Conservation (phyloP, 2,329 filamentous ascomycete species). For the Aureobasidium lini region DNA sequence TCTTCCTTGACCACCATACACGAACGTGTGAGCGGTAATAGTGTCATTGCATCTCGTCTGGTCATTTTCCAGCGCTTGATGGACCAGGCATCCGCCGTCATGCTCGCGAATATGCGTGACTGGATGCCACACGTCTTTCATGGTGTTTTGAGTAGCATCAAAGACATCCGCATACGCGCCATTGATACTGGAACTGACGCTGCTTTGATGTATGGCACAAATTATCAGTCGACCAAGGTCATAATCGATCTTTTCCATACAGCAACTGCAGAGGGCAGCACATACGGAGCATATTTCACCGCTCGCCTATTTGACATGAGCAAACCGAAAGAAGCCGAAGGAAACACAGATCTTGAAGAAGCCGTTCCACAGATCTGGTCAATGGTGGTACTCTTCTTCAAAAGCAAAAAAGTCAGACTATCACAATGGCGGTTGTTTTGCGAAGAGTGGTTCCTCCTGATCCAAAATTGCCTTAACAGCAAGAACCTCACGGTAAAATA, state of each 20-base stretch:
- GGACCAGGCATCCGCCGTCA: constrained; percentile 60
- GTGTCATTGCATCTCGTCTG: constrained; percentile 68
- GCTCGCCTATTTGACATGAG: constrained; percentile 62
- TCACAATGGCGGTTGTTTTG: constrained; percentile 62
- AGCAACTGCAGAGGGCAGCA: constrained; percentile 46
- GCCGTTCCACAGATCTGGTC: constrained; percentile 83
- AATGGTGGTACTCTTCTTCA: constrained; percentile 68
- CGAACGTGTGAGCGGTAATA: constrained; percentile 68
- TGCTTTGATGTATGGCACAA: constrained; percentile 60
- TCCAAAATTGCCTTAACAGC: constrained; percentile 79
- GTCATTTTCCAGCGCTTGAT: constrained; percentile 72
- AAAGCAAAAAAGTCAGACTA: constrained; percentile 51
- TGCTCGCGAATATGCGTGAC: constrained; percentile 60
- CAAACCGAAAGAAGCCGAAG: constrained; percentile 35
- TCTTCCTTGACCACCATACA: constrained; percentile 64
- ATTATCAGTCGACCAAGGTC: constrained; percentile 58
- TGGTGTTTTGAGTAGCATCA: constrained; percentile 70
- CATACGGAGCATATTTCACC: constrained; percentile 63
- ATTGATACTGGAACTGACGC: constrained; percentile 67
- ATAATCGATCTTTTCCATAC: constrained; percentile 56
- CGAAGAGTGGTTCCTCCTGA: constrained; percentile 65
- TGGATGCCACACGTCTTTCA: constrained; percentile 81
- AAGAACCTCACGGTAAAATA: constrained; percentile 61
- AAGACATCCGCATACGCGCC: constrained; percentile 67
- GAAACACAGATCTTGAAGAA: constrained; percentile 44